These are phyloP conservation scores for Starmerella stigmatis DNA, from an alignment of 805 yeast genomes.

Conservation along the genomic window DNA sequence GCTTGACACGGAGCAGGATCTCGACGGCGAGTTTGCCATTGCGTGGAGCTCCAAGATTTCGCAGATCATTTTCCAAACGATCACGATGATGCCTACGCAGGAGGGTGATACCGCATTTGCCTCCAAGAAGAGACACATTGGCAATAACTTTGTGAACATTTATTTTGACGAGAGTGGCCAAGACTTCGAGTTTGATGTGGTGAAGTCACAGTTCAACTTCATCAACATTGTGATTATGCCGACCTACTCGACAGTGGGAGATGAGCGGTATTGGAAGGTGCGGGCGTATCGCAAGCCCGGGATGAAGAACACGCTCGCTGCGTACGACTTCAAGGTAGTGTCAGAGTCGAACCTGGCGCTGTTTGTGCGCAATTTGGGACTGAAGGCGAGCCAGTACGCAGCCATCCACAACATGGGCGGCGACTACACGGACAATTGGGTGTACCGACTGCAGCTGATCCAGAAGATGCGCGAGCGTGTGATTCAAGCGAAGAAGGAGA, in stretches of 20 bases:
- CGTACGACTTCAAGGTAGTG: constrained; percentile 63
- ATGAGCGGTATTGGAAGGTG: constrained; percentile 40
- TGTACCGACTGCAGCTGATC: constrained; percentile 51
- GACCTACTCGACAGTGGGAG: constrained; percentile 20
- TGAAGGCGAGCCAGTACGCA: constrained; percentile 62
- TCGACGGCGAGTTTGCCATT: constrained; percentile 67
- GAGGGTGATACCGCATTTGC: constrained; percentile 38
- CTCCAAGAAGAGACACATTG: constrained; percentile 72
- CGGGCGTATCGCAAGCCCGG: constrained; percentile 55
- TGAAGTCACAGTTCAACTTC: constrained; percentile 73
- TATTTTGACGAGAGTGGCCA: constrained; percentile 67
- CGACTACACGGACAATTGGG: constrained; percentile 54
- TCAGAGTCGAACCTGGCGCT: constrained; percentile 48
- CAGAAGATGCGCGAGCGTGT: constrained; percentile 31
- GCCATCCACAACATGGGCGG: constrained; percentile 60
- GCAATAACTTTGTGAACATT: constrained; percentile 72
- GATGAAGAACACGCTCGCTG: constrained; percentile 65
- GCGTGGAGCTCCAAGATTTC: constrained; percentile 61
- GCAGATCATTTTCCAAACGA: constrained; percentile 67
- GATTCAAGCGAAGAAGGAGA: background rate
- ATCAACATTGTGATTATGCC: constrained; percentile 71
- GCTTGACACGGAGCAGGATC: constrained; percentile 54
- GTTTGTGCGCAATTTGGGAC: constrained; percentile 55
- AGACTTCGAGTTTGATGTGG: constrained; percentile 57
- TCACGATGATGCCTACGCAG: constrained; percentile 65